These are phyloP conservation scores for Malus asiatica DNA, from an alignment of 306 rosid genomes.

Conservation along the genomic window DNA sequence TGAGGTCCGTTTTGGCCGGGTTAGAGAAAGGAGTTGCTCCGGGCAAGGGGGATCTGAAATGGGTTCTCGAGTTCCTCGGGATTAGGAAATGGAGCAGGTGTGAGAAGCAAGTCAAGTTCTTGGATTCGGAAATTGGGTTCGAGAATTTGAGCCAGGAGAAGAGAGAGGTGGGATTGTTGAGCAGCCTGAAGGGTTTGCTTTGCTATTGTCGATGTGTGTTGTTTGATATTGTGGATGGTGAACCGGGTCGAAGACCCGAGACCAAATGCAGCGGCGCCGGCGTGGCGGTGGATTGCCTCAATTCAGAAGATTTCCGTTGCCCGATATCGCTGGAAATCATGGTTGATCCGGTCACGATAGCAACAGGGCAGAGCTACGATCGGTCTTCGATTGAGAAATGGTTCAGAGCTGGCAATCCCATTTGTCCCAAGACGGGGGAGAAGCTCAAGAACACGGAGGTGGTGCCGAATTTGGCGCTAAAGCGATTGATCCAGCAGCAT, in stretches of 20 bases:
- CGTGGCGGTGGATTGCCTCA: slow-evolving; percentile 17
- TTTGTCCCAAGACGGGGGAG: slow-evolving; percentile 75
- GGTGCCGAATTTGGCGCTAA: slow-evolving; percentile 56
- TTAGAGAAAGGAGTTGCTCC: slow-evolving; percentile 45
- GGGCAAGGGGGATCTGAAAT: slow-evolving; percentile 26
- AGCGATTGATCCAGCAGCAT: slow-evolving; percentile 42
- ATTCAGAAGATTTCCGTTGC: slow-evolving; percentile 70
- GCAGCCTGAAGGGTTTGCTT: slow-evolving; percentile 49
- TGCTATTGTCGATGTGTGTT: slow-evolving; percentile 53
- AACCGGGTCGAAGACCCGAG: slow-evolving; percentile 25
- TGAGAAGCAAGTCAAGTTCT: slow-evolving; percentile 54
- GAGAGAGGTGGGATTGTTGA: slow-evolving; percentile 23
- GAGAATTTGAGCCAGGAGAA: slow-evolving; percentile 33
- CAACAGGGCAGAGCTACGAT: slow-evolving; percentile 83
- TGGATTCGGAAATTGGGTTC: slow-evolving; percentile 57
- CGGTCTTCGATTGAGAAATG: slow-evolving; percentile 76
- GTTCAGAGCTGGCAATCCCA: slow-evolving; percentile 53
- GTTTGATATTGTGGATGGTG: slow-evolving; percentile 35
- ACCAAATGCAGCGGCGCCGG: not conserved
- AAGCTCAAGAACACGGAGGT: slow-evolving; percentile 41
- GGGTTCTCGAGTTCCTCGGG: slow-evolving; percentile 53
- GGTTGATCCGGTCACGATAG: slow-evolving; percentile 73
- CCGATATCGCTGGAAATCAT: slow-evolving; percentile 77
- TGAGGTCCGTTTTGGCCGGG: slow-evolving; percentile 27
- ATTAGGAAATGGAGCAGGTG: slow-evolving; percentile 53